Base-by-base conservation (phyloP, 2,329 filamentous ascomycete species). In the Curvularia lunata region DNA sequence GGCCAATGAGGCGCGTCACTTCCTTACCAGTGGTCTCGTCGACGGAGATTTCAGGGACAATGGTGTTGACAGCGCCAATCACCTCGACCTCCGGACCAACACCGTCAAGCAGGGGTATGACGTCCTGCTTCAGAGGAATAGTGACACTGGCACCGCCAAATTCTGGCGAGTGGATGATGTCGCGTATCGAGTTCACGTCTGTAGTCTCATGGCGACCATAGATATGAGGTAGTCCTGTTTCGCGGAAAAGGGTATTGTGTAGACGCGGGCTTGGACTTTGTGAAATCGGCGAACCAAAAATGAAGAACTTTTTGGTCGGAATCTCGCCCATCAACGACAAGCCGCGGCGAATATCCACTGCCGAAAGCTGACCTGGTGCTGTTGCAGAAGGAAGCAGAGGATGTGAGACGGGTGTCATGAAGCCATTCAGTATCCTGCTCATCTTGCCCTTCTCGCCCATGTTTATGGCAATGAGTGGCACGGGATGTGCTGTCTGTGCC, bases 101-200 rank as follows among this genome's bases (percentile, higher is more conserved):
- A 52, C 89, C 86, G 72, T 98, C 92, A 13, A 99, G 81, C 5
- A 94, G 78, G 0, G 85, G 83, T 79, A 96, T 92, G 56, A 98
- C 87, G 67, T 96, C 91, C 28, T 95, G 82, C 80, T 99, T 99
- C 53, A 99, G 82, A 0, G 95, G 95, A 49, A 99, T 98, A 0
- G 95, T 99, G 45, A 99, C 92, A 3, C 92, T 97, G 3, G 91
- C 94, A 56, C 95, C 95, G 7, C 95, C 95, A 72, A 99, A 99
- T 65, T 89, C 83, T 1, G 88, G 80, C 1, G 86, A 80, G 7
- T 85, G 85, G 58, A 99, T 88, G 48, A 91, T 78, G 2, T 85
- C 79, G 63, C 82, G 80, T 3, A 96, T 81, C 1, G 81, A 80
- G 6, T 80, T 80, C 47, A 82, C 85, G 28, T 83, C 78, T 62